Conservation (phyloP, 495 filamentous ascomycete genomes). For the Aspergillus baeticus region DNA sequence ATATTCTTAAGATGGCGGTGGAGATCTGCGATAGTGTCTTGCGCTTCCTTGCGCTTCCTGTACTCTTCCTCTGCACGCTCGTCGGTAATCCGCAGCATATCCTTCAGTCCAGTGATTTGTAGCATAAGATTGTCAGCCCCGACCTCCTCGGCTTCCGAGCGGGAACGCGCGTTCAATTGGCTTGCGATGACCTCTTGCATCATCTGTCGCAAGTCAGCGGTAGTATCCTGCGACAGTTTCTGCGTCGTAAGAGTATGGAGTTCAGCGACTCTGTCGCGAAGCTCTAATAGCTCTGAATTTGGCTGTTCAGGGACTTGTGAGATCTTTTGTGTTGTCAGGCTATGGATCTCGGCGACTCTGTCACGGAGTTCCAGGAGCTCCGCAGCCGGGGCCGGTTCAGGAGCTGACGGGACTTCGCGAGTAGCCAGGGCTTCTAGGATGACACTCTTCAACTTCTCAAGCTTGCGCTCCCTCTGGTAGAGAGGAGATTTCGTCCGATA, state of each 20-base stretch:
- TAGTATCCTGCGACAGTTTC: slow-evolving; percentile 39
- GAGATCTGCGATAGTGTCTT: slow-evolving; percentile 70
- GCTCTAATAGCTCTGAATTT: slow-evolving; percentile 40
- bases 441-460: slow-evolving; percentile 78
- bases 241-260: slow-evolving; percentile 48
- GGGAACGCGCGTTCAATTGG: slow-evolving; percentile 35
- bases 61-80: slow-evolving; percentile 59
- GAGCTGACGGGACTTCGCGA: slow-evolving; percentile 39
- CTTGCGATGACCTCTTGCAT: slow-evolving; percentile 45
- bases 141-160: slow-evolving; percentile 45
- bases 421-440: slow-evolving; percentile 76
- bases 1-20: slow-evolving; percentile 69
- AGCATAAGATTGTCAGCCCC: slow-evolving; percentile 52
- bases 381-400: slow-evolving; percentile 41
- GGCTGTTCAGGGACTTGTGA: slow-evolving; percentile 32
- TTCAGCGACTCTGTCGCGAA: slow-evolving; percentile 58
- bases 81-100: slow-evolving; percentile 51
- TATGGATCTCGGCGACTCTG: slow-evolving; percentile 46
- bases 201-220: slow-evolving; percentile 42
- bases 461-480: slow-evolving; percentile 68
- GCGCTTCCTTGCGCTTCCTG: slow-evolving; percentile 61
- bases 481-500: slow-evolving; percentile 56
- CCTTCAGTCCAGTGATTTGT: slow-evolving; percentile 53
- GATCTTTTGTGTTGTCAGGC: slow-evolving; percentile 52
- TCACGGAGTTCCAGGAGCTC: slow-evolving; percentile 50